Conservation (phyloP, 257 asterid species). For the Fraxinus anomala region DNA sequence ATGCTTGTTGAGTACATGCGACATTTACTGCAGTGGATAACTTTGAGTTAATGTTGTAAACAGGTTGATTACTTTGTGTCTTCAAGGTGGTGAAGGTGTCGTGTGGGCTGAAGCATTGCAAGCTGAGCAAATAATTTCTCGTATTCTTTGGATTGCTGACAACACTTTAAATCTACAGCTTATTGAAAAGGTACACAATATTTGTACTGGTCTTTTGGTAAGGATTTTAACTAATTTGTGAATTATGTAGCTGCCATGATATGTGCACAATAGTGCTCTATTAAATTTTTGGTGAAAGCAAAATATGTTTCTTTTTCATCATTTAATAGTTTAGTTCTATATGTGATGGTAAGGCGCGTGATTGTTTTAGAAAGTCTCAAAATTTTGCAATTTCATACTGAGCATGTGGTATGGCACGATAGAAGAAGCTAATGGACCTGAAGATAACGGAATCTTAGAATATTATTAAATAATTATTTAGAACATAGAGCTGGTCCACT, state of each 20-base stretch:
- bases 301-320: not conserved
- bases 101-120: slow-evolving; percentile 72
- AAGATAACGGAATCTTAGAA: slow-evolving; percentile 12
- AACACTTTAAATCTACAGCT: slow-evolving; percentile 75
- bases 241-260: slow-evolving; percentile 9
- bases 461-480: not conserved
- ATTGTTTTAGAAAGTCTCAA: not conserved
- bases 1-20: not conserved
- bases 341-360: not conserved
- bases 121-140: slow-evolving; percentile 63
- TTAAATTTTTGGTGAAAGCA: slow-evolving; percentile 8
- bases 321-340: not conserved
- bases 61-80: slow-evolving; percentile 76
- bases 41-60: slow-evolving; percentile 30
- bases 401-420: slow-evolving; percentile 16
- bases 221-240: slow-evolving; percentile 14
- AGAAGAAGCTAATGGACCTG: slow-evolving; percentile 14
- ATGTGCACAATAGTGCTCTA: not conserved
- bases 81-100: slow-evolving; percentile 66
- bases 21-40: slow-evolving; percentile 26
- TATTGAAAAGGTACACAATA: slow-evolving; percentile 62
- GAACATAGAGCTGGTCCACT: not conserved
- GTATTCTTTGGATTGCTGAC: slow-evolving; percentile 82
- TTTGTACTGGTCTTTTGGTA: slow-evolving; percentile 20
- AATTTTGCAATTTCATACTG: not conserved